Percentiles rank a stretch among this genome's conserved stretches.
These are phyloP conservation scores for Calonectria naviculata DNA, from an alignment of 2,329 filamentous ascomycete genomes.

Conservation along the genomic window DNA sequence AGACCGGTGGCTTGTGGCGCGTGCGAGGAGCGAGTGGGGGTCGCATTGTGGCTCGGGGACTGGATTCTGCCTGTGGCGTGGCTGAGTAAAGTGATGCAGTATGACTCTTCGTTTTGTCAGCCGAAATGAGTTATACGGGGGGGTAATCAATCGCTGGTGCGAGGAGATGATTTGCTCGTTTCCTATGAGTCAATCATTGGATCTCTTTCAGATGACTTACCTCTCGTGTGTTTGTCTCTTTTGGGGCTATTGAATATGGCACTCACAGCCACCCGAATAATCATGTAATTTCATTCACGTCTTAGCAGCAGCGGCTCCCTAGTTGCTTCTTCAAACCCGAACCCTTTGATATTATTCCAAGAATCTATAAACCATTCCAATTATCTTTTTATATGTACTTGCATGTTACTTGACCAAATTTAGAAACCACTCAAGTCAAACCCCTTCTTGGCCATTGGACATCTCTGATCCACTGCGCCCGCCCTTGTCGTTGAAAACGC, in stretches of 20 bases:
- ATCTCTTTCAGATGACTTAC: background rate
- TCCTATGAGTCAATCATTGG: background rate
- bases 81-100: slow-evolving; percentile 9
- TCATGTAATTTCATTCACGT: background rate
- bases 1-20: slow-evolving; percentile 13
- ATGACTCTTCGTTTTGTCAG: background rate
- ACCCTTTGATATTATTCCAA: background rate
- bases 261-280: no score
- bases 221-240: background rate
- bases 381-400: no score
- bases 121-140: background rate
- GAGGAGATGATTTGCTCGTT: background rate
- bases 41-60: background rate
- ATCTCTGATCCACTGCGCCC: background rate
- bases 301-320: no score
- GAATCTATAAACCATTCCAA: background rate
- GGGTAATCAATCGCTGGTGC: background rate
- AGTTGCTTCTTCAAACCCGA: background rate
- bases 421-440: background rate
- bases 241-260: no score
- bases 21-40: slow-evolving; percentile 6
- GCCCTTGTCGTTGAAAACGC: background rate
- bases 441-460: background rate
- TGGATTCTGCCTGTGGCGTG: slow-evolving; percentile 14
- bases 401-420: background rate